Percentiles rank a stretch among this genome's conserved stretches.
phyloP scores from a whole-genome alignment of 371 early-diverging fungal species.

The Zychaea mexicana region DNA sequence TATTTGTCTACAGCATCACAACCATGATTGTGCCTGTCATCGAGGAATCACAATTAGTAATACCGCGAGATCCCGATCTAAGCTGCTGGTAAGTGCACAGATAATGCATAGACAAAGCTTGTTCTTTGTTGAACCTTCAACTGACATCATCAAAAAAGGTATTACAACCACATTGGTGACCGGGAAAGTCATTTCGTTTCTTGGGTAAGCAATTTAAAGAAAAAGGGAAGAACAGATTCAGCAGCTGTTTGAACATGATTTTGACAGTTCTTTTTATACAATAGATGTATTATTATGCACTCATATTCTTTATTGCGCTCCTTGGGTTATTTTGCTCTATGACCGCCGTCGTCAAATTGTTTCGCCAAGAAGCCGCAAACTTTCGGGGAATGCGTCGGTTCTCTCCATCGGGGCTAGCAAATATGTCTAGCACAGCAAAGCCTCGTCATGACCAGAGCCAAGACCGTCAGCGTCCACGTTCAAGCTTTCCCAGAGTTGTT shows the following conservation, averaged over 20 bases:
- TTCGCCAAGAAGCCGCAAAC: constrained; percentile 10
- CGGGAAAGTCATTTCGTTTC: constrained; percentile 9
- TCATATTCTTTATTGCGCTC: constrained; percentile 19
- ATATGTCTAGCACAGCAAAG: not conserved
- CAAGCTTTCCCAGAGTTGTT: constrained; percentile 12
- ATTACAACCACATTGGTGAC: constrained; percentile 8
- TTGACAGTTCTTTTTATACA: not conserved
- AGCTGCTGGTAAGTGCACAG: constrained; percentile 18
- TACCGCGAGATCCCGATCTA: not conserved
- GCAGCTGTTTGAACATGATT: not conserved
- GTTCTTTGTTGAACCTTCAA: too few relatives aligned
- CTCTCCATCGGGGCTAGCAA: not conserved
- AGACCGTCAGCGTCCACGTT: not conserved
- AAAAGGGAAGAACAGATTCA: not conserved
- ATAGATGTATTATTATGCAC: constrained; percentile 35
- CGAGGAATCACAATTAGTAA: not conserved
- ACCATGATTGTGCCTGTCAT: constrained; percentile 16
- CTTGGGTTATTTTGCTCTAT: constrained; percentile 19
- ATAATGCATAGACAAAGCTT: too few relatives aligned
- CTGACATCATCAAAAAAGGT: too few relatives aligned
- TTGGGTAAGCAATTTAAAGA: constrained; percentile 25
- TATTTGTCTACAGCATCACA: constrained; percentile 14
- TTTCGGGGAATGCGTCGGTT: not conserved
- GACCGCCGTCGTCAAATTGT: constrained; percentile 19
- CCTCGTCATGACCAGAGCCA: not conserved